Evolutionary conservation across 2,329 filamentous ascomycete genomes (phyloP).

Genomic region (Trichoderma sp.): DNA sequence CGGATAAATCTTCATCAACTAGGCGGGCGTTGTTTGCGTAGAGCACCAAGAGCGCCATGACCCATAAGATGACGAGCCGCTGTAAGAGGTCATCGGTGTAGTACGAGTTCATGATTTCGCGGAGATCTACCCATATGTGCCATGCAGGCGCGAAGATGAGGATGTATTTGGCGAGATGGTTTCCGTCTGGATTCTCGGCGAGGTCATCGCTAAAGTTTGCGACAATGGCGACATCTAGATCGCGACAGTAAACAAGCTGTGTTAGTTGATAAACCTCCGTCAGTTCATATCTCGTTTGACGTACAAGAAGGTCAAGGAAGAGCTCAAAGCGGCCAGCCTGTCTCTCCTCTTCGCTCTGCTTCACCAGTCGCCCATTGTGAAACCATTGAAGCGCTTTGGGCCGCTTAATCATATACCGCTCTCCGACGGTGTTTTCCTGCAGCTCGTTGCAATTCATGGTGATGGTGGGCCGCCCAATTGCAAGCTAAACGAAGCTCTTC

Average conservation of each 20-base stretch:
- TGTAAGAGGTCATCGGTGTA: constrained; percentile 53
- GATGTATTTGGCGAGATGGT: constrained; percentile 49
- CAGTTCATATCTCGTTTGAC: background rate
- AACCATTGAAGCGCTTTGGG: constrained; percentile 49
- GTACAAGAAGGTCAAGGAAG: constrained; percentile 51
- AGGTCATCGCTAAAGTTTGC: constrained; percentile 52
- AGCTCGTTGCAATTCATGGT: constrained; percentile 43
- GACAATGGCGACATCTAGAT: constrained; percentile 47
- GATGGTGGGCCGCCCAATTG: background rate
- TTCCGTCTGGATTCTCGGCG: constrained; percentile 46
- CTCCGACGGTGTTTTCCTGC: constrained; percentile 33
- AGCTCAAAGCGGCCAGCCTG: constrained; percentile 50
- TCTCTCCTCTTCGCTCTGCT: constrained; percentile 46
- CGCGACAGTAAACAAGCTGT: too few species aligned
- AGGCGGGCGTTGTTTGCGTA: constrained; percentile 50
- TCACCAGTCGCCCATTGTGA: constrained; percentile 43
- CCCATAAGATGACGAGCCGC: constrained; percentile 50
- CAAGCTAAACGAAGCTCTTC: background rate
- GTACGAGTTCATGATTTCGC: constrained; percentile 54
- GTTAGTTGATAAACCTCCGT: background rate
- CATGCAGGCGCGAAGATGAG: constrained; percentile 51
- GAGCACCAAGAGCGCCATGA: constrained; percentile 51
- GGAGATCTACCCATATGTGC: constrained; percentile 52
- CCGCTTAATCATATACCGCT: constrained; percentile 40
- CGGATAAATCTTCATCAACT: constrained; percentile 45